Conservation (phyloP, 805 yeast species). For the Clavispora carvajalis region DNA sequence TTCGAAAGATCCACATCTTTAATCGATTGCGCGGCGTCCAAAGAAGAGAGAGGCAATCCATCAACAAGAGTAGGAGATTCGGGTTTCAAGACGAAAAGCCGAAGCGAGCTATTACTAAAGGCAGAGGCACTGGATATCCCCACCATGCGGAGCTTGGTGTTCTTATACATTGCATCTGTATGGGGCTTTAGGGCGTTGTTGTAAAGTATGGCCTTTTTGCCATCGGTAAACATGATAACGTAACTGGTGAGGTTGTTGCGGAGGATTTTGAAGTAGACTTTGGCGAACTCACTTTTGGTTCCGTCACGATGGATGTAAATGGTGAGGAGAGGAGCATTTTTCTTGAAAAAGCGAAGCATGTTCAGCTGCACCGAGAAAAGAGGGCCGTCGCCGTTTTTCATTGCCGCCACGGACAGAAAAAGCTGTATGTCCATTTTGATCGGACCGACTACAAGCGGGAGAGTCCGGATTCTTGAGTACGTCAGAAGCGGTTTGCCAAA, state of each 20-base stretch:
- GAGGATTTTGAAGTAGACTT: constrained; percentile 25
- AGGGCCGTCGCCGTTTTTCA: constrained; percentile 8
- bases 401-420: constrained; percentile 6
- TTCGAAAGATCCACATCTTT: constrained; percentile 11
- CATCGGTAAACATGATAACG: constrained; percentile 19
- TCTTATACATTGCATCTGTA: constrained; percentile 23
- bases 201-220: constrained; percentile 17
- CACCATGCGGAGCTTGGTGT: constrained; percentile 24
- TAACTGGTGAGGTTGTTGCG: constrained; percentile 26
- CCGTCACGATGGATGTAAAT: constrained; percentile 12
- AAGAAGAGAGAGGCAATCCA: constrained; percentile 12
- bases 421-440: constrained; percentile 11
- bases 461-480: constrained; percentile 11
- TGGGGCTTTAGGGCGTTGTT: constrained; percentile 27
- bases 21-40: constrained; percentile 2
- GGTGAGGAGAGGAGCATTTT: constrained; percentile 26
- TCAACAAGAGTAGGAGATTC: constrained; percentile 19
- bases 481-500: constrained; percentile 10
- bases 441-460: constrained; percentile 11
- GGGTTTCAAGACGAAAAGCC: constrained; percentile 17
- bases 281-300: constrained; percentile 20
- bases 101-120: constrained; percentile 28
- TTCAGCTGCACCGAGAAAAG: constrained; percentile 12
- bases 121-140: constrained; percentile 32
- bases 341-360: constrained; percentile 18